A percentile compares a stretch with the other conserved stretches of the same genome.
phyloP scores from a whole-genome alignment of 306 rosid genomes.

The Mimosa pudica region DNA sequence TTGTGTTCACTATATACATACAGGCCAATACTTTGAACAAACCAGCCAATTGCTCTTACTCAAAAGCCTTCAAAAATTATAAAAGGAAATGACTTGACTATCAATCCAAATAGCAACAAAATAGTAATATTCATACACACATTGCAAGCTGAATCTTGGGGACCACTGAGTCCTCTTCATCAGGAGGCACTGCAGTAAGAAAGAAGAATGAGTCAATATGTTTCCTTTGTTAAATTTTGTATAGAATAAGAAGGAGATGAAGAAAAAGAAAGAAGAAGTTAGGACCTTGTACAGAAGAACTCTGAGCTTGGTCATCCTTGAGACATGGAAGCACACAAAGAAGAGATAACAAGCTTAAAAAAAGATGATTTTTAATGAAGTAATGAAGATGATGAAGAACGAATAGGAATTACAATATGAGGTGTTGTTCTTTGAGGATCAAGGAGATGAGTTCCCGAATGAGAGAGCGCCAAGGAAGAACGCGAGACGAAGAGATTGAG shows the following conservation, averaged over 20 bases:
- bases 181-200: slow-evolving; percentile 34
- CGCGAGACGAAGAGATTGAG: too few relatives aligned
- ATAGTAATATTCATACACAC: slow-evolving; percentile 67
- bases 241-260: background rate
- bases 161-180: slow-evolving; percentile 50
- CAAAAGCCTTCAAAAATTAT: background rate
- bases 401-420: slow-evolving; percentile 42
- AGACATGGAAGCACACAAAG: background rate
- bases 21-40: background rate
- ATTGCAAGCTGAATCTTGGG: slow-evolving; percentile 83
- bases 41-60: background rate
- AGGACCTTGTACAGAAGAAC: slow-evolving; percentile 60
- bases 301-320: slow-evolving; percentile 63
- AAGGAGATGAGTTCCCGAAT: too few relatives aligned
- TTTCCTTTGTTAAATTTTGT: too few relatives aligned
- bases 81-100: background rate
- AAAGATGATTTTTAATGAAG: too few relatives aligned
- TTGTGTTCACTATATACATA: background rate
- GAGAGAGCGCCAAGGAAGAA: too few relatives aligned
- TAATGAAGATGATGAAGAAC: background rate
- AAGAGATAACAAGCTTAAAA: background rate
- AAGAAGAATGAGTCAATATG: slow-evolving; percentile 31
- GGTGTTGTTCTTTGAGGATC: slow-evolving; percentile 31
- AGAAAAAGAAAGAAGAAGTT: background rate
- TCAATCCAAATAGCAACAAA: background rate